Conservation (phyloP, 495 filamentous ascomycete genomes). For the Annulohypoxylon maeteangense region DNA sequence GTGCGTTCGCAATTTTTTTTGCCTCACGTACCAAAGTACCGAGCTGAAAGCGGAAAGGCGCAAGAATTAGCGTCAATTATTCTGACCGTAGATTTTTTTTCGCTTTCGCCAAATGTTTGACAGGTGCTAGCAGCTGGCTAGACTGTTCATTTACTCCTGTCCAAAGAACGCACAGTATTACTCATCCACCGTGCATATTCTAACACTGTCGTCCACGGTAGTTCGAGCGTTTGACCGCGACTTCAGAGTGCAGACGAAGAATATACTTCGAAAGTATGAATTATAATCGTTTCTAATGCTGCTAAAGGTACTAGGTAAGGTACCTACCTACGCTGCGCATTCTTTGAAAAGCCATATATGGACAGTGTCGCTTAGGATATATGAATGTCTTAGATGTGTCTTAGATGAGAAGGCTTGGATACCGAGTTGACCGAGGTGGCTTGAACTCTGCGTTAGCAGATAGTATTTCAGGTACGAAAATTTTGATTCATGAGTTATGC, state of each 20-base stretch:
- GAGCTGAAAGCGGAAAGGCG: not conserved
- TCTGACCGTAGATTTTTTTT: not conserved
- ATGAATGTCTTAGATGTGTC: not conserved
- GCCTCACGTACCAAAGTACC: constrained; percentile 7
- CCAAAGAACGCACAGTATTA: not conserved
- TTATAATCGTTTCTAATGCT: too few species aligned
- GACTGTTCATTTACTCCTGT: not conserved
- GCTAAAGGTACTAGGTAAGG: too few species aligned
- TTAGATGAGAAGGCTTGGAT: not conserved
- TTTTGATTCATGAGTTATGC: not conserved
- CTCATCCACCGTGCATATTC: not conserved
- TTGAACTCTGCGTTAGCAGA: not conserved
- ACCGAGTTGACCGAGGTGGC: not conserved
- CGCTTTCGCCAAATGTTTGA: not conserved
- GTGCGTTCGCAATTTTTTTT: constrained; percentile 29
- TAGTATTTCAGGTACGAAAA: not conserved
- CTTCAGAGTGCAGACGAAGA: too few species aligned
- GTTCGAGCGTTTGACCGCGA: too few species aligned
- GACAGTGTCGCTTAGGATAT: not conserved
- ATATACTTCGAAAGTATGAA: too few species aligned
- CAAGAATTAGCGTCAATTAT: not conserved
- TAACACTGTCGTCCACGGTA: too few species aligned
- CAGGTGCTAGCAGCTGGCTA: not conserved
- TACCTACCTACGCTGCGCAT: too few species aligned
- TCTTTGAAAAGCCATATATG: not conserved